Evolutionary conservation across 2,329 filamentous ascomycete species (phyloP), one percentile per base, ranked within the genome.

Genomic region (Apiospora hydei): DNA sequence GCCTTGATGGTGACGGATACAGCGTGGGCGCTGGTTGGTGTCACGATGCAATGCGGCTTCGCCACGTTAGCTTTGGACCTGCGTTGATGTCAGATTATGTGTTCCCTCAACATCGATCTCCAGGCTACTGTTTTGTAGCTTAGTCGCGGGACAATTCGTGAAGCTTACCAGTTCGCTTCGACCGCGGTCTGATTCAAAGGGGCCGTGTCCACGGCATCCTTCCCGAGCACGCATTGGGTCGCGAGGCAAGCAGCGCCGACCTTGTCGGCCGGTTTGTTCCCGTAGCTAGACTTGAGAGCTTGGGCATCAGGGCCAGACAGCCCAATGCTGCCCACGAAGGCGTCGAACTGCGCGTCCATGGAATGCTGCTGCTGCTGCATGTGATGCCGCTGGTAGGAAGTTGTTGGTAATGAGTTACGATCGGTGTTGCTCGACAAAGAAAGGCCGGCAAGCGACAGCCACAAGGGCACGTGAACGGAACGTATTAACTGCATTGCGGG

Each of bases 1-100:
- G 6, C 73, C 74, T 21, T 72, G 67, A 30, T 72, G 0, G 73
- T 67, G 8, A 76, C 71, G n/a, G 72, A 71, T 34, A 57, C 41
- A 0, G 74, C 38, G 24, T 41, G 47, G 7, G 21, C 18, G 21
- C 46, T 4, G 6, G 3, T 0, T 74, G 74, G 26, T 71, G 71
- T 1, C 21, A 75, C 10, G 10, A 77, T 73, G 57, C 75, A 76
- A 46, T 73, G 67, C 1, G 74, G 75, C 14, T 73, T 26, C 3
- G 71, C 46, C 13, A 71, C 49, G 26, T 73, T 75, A 1, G 74
- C 46, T 57, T 69, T 30, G 3, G 75, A 77, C 75, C 74, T 77
- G 3, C 10, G 8, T n/a, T 11, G 21, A 43, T 30, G 47, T 49
- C 21, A 49, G 47, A n/a, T 49, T 7, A 38, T n/a, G 21, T n/a